Conservation (phyloP, 345 rosid species). For the Viola odorata region DNA sequence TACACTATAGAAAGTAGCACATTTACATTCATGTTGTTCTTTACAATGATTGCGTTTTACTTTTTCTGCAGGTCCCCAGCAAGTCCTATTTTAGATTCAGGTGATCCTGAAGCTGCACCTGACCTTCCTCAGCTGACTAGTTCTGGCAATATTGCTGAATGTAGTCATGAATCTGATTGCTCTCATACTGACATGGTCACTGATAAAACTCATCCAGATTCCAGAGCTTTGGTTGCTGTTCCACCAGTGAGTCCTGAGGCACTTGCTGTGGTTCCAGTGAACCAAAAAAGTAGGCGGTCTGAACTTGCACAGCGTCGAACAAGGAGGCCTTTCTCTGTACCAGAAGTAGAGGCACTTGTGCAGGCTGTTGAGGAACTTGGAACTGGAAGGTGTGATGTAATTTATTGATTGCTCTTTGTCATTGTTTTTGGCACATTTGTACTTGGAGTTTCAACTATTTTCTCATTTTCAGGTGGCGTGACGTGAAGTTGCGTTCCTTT, state of each 20-base stretch:
- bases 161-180: constrained; percentile 37
- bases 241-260: constrained; percentile 45
- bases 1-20: background rate
- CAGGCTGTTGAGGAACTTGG: constrained; percentile 88
- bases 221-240: constrained; percentile 66
- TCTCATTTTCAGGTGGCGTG: constrained; percentile 34
- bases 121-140: constrained; percentile 26
- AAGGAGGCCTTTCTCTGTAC: constrained; percentile 93
- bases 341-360: constrained; percentile 93
- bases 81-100: constrained; percentile 34
- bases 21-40: background rate
- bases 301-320: constrained; percentile 87
- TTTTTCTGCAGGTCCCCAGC: constrained; percentile 44
- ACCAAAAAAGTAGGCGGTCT: constrained; percentile 57
- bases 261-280: constrained; percentile 61
- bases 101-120: constrained; percentile 32
- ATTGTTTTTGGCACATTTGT: background rate
- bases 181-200: constrained; percentile 35
- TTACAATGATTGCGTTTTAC: background rate
- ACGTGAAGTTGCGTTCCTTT: constrained; percentile 24
- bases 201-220: constrained; percentile 47
- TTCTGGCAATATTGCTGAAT: constrained; percentile 30
- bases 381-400: constrained; percentile 72
- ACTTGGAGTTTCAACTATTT: background rate
- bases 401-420: background rate